These are phyloP conservation scores for Fusarium sp. DNA, from an alignment of 2,329 filamentous ascomycete species.

Conservation along the genomic window DNA sequence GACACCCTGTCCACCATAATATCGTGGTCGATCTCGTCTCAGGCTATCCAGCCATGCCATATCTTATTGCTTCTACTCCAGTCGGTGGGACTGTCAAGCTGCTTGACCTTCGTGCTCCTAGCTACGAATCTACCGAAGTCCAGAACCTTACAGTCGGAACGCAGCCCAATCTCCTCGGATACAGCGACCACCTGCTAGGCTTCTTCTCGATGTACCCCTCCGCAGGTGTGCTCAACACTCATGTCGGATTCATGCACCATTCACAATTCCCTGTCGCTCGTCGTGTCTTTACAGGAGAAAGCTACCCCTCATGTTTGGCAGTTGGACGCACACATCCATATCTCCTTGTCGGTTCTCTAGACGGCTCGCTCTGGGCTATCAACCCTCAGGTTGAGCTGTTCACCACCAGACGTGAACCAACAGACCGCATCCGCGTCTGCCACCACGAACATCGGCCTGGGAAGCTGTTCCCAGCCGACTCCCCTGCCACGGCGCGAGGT, in stretches of 20 bases:
- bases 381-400: conserved; percentile 56
- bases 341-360: conserved; percentile 64
- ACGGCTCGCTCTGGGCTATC: conserved; percentile 65
- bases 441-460: conserved; percentile 65
- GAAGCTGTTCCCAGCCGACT: conserved; percentile 47
- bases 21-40: conserved; percentile 67
- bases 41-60: conserved; percentile 68
- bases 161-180: conserved; percentile 65
- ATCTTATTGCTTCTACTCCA: conserved; percentile 66
- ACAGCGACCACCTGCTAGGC: conserved; percentile 67
- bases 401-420: conserved; percentile 50
- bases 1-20: conserved; percentile 66
- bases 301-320: conserved; percentile 63
- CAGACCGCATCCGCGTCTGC: conserved; percentile 58
- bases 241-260: conserved; percentile 65
- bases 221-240: conserved; percentile 64
- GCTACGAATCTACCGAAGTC: conserved; percentile 65
- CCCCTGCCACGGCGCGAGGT: conserved; percentile 55
- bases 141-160: conserved; percentile 63
- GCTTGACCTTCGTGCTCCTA: conserved; percentile 65
- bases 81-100: conserved; percentile 66
- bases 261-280: conserved; percentile 66
- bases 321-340: conserved; percentile 66
- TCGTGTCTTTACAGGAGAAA: conserved; percentile 64
- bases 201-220: conserved; percentile 66